Base-by-base conservation (phyloP, 805 yeast genomes). In the Blastobotrys chiropterorum region DNA sequence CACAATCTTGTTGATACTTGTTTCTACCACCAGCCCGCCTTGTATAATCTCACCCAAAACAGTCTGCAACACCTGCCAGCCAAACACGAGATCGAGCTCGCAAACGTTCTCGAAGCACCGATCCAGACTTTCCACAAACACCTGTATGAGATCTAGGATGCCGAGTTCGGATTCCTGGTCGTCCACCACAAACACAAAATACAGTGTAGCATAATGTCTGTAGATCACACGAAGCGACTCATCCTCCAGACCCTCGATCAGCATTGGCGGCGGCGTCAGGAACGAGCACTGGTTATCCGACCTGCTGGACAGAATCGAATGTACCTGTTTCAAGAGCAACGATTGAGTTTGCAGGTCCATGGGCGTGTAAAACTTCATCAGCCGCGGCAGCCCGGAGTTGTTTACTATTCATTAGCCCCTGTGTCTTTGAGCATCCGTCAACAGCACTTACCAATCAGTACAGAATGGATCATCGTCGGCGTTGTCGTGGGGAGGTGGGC, bases 21-120 rank as follows among this genome's bases (percentile, higher is more conserved):
- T 90, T 65, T 94, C 99, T 38, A 94, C 86, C 6, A 94, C 99
- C 95, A 94, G 85, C 0, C 99, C 99, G 21, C 98, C 99, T 66
- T 94, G 98, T 0, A 94, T 84, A 34, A 94, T 85, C 62, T 94
- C 98, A 61, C 63, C 70, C 47, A 90, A 68, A 1, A 92, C 97
- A 1, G 95, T 85, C 65, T 92, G 95, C 31, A 92, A 72, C 3
- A 90, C 95, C 69, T 94, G 97, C 98, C 99, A 94, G 15, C 97
- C 97, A 71, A 90, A 92, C n/a, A 94, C 97, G 56, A 94, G 75
- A 69, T 94, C 99, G 59, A 94, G 75, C 65, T 94, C 99, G 67
- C 97, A 90, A 4, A 94, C 99, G 62, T 90, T 90, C 55, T 83
- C 83, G 69, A 94, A 94, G 68, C 99, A 94, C 53, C 85, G 81